These are phyloP conservation scores for Teratosphaeria pseudoeucalypti DNA, from an alignment of 2,329 filamentous ascomycete genomes.

Conservation along the genomic window DNA sequence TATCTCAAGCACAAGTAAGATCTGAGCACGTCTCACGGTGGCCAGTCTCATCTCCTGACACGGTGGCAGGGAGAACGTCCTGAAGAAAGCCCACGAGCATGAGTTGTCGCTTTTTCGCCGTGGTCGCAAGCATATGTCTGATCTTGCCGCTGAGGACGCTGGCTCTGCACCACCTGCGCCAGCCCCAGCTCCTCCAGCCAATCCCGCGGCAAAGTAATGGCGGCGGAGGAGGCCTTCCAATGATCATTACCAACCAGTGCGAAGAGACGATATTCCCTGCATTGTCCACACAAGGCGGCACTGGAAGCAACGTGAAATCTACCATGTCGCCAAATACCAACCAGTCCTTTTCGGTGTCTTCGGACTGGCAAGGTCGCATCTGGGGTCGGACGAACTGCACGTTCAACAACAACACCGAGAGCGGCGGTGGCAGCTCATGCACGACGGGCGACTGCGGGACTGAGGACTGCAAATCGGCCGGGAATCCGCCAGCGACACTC, in stretches of 20 bases:
- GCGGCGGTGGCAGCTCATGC: constrained; percentile 48
- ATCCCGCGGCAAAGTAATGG: constrained; percentile 13
- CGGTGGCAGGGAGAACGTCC: neutral
- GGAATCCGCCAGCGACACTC: constrained; percentile 62
- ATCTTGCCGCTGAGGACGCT: neutral
- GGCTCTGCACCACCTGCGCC: constrained; percentile 21
- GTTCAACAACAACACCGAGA: constrained; percentile 51
- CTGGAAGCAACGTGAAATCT: constrained; percentile 55
- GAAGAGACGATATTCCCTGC: constrained; percentile 64
- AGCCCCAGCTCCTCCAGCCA: constrained; percentile 5
- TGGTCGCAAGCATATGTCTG: neutral
- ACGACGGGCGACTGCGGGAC: constrained; percentile 66
- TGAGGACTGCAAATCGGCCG: constrained; percentile 51
- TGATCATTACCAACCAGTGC: constrained; percentile 64
- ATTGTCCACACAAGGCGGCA: constrained; percentile 61
- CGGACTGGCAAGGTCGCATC: constrained; percentile 69
- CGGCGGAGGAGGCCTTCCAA: constrained; percentile 31
- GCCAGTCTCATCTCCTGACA: neutral
- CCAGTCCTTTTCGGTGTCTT: constrained; percentile 53
- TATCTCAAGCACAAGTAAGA: neutral
- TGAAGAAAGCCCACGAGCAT: neutral
- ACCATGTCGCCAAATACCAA: constrained; percentile 50
- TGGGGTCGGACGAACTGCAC: constrained; percentile 81
- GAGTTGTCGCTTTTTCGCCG: neutral
- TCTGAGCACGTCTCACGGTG: neutral